Evolutionary conservation across 208 protist genomes (phyloP).

Genomic region (Ichthyophonus hoferi): DNA sequence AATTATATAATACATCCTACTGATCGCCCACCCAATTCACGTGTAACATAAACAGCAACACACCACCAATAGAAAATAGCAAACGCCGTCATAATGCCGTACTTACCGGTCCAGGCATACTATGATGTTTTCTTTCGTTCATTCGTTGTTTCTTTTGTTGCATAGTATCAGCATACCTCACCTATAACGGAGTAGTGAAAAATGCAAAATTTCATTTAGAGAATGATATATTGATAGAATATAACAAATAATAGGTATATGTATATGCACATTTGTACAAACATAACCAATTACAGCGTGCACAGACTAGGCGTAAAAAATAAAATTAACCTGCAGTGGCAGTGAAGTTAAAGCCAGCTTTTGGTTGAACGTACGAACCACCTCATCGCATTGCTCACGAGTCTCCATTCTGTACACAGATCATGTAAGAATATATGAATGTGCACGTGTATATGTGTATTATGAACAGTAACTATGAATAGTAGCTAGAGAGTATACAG

Average conservation of each 20-base stretch:
- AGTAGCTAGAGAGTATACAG: too few relatives aligned
- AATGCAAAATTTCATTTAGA: neutral
- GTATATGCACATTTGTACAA: too few relatives aligned
- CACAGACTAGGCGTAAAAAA: neutral
- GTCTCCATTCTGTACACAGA: slow-evolving; percentile 38
- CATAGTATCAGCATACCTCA: neutral
- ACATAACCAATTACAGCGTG: neutral
- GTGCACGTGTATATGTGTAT: too few relatives aligned
- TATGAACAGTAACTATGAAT: too few relatives aligned
- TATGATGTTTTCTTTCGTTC: neutral
- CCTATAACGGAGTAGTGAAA: neutral
- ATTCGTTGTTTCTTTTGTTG: neutral
- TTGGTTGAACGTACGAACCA: slow-evolving; percentile 32
- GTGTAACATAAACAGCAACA: too few relatives aligned
- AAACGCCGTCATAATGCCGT: too few relatives aligned
- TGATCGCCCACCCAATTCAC: neutral
- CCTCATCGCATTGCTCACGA: slow-evolving; percentile 26
- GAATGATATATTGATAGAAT: neutral
- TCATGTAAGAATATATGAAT: too few relatives aligned
- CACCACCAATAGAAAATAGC: too few relatives aligned
- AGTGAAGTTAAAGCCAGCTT: neutral
- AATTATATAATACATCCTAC: too few relatives aligned
- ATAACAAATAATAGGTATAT: too few relatives aligned
- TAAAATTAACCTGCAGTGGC: slow-evolving; percentile 19
- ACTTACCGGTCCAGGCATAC: neutral